Conservation (phyloP, 2,329 filamentous ascomycete genomes). For the Fragosphaeria purpurea region DNA sequence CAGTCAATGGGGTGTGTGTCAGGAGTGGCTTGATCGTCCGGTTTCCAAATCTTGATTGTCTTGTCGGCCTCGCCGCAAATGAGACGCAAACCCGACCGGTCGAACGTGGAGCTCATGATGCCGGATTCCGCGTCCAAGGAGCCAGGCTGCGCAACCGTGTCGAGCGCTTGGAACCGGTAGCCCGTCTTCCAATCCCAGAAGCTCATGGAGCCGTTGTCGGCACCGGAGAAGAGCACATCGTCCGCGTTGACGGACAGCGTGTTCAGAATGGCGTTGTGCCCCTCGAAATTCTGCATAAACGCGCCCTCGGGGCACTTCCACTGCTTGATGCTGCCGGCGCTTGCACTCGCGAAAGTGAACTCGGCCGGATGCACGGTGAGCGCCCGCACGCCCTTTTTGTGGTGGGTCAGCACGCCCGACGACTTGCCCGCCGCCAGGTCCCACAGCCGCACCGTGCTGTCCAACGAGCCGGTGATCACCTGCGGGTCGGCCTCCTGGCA, state of each 20-base stretch:
- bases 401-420: conserved; percentile 91
- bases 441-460: conserved; percentile 86
- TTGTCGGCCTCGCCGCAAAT: conserved; percentile 96
- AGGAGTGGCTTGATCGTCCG: conserved; percentile 80
- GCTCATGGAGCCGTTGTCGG: conserved; percentile 89
- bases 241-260: conserved; percentile 87
- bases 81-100: conserved; percentile 75
- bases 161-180: conserved; percentile 77
- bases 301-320: conserved; percentile 98
- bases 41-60: conserved; percentile 97
- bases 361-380: conserved; percentile 80
- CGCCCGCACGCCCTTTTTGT: conserved; percentile 92
- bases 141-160: conserved; percentile 88
- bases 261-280: conserved; percentile 95
- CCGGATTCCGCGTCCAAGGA: conserved; percentile 90
- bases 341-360: conserved; percentile 91
- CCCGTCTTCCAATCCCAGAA: conserved; percentile 99
- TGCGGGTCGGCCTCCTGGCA: conserved; percentile 96
- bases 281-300: conserved; percentile 99
- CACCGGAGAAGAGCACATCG: conserved; percentile 89
- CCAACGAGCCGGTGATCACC: conserved; percentile 85
- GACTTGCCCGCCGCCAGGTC: conserved; percentile 93
- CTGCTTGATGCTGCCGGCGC: conserved; percentile 92
- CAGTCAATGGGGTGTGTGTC: conserved; percentile 89
- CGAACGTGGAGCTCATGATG: conserved; percentile 89